A percentile compares a stretch with the other conserved stretches of the same genome.
Evolutionary conservation across 176 grass and related monocot species (phyloP).

Genomic region (Aegilops bicornis): DNA sequence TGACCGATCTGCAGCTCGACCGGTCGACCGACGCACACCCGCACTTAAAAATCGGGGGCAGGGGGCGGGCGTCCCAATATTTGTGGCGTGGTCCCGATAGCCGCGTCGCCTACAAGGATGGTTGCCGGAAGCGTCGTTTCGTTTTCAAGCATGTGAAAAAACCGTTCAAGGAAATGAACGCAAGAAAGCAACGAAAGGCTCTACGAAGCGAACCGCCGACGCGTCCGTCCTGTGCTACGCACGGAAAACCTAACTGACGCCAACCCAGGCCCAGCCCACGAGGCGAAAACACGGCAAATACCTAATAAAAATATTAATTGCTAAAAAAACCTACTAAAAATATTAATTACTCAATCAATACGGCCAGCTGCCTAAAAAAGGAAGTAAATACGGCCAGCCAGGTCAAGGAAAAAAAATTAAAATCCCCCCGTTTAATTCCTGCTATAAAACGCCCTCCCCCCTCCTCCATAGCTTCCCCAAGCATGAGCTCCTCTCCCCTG

Average conservation of each 20-base stretch:
- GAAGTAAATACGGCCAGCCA: neutral
- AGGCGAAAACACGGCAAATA: neutral
- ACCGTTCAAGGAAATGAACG: neutral
- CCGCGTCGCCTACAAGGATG: no score
- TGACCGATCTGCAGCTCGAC: no score
- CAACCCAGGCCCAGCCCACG: neutral
- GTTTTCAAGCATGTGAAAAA: neutral
- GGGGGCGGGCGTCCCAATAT: no score
- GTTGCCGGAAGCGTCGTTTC: no score
- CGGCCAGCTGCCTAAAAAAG: neutral
- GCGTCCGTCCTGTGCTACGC: neutral
- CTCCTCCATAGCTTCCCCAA: neutral
- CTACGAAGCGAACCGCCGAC: neutral
- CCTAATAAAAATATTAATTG: no score
- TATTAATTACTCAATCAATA: neutral
- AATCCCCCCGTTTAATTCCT: neutral
- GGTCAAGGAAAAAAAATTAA: neutral
- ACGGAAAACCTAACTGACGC: neutral
- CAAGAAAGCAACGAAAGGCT: neutral
- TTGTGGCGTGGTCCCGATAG: no score
- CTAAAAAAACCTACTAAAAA: neutral
- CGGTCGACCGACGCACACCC: no score
- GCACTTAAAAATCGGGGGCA: no score
- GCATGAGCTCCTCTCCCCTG: constrained; percentile 18
- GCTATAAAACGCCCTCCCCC: neutral